Conservation (phyloP, 1,139 yeast species). For the Debaryomycetaceae sp. region DNA sequence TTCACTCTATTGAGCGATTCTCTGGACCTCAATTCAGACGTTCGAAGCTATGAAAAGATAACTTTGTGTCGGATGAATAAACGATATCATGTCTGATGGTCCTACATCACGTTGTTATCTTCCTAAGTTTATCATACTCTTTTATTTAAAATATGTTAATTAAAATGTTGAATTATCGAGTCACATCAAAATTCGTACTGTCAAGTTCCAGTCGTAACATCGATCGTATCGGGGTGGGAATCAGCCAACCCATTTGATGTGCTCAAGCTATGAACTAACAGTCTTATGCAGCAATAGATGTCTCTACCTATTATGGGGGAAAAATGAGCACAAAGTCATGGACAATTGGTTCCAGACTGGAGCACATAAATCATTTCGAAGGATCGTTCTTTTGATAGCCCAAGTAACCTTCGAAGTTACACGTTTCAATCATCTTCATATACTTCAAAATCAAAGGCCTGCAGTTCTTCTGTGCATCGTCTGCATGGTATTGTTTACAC, state of each 20-base stretch:
- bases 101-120: no score
- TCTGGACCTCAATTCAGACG: no score
- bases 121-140: no score
- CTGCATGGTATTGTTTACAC: constrained; percentile 72
- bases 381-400: constrained; percentile 88
- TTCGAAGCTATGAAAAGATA: no score
- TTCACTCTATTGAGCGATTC: no score
- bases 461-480: constrained; percentile 71
- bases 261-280: background rate
- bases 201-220: no score
- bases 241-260: background rate
- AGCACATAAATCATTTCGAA: constrained; percentile 43
- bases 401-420: constrained; percentile 67
- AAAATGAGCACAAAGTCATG: background rate
- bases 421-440: constrained; percentile 68
- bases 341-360: background rate
- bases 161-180: background rate
- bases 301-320: background rate
- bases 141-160: background rate
- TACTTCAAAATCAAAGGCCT: constrained; percentile 65
- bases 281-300: background rate
- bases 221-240: no score
- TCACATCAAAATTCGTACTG: background rate
- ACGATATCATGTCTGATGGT: no score
- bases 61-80: no score